Base-by-base conservation (phyloP, 2,329 filamentous ascomycete species). In the Fusarium camptoceras region DNA sequence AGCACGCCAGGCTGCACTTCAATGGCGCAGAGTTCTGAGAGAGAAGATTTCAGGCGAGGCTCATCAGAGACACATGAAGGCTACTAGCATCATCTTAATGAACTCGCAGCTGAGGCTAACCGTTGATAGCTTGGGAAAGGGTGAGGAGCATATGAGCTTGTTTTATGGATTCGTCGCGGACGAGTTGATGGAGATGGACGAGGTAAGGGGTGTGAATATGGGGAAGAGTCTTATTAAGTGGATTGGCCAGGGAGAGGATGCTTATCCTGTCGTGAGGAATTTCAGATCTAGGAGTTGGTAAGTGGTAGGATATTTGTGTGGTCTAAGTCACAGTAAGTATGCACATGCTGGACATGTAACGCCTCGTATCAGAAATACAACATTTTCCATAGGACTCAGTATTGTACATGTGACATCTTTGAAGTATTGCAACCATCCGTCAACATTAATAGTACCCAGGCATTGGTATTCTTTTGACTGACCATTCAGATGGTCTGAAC, bases 151-250 rank as follows among this genome's bases (percentile, higher is more conserved):
- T 18, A 25, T 55, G 14, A 62, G 46, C 37, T 8, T 69, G 20
- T 71, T 71, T 15, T 71, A 68, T 28, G 68, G 55, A 0, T 66
- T 66, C 30, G 51, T 42, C 1, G 64, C 68, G 6, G 68, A 71
- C 37, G 66, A 66, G 43, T 31, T 70, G 43, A 43, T 37, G 6
- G 25, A 25, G 6, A n/a, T 66, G 48, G 43, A 55, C 5, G 59
- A 59, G 18, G 30, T 65, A 2, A 43, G 15, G 14, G 34, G 6
- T 8, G n/a, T 59, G 43, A 49, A 47, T 6, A 30, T 68, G 25
- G 64, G 65, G 7, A 64, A 43, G 18, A 50, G 47, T 2, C n/a
- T 68, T 25, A 22, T 68, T 2, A 68, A 64, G n/a, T 48, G 42
- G 43, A 15, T 48, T 25, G 48, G 44, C 3, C 39, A 7, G 16